Base-by-base conservation (phyloP, 148 eudicot species). In the Spergularia marina region DNA sequence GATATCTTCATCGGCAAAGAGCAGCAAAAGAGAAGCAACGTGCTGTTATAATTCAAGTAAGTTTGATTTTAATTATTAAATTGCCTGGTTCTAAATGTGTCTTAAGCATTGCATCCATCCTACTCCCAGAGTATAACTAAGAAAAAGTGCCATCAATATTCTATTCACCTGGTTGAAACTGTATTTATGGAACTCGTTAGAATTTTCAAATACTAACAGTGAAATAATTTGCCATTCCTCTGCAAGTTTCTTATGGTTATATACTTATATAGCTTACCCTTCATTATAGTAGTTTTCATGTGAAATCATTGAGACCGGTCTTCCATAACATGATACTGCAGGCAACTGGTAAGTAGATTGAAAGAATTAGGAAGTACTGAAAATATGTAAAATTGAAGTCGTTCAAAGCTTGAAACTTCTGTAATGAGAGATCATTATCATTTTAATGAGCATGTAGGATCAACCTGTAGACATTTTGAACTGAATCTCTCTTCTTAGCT, bases 1-100 rank as follows among this genome's bases (percentile, higher is more conserved):
- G 92, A 60, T 85, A 85, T 87, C 74, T 84, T 23, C 84, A 82
- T 53, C 81, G 91, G 80, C 59, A 74, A 69, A 71, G 41, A 52
- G 83, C 82, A 60, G 67, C 65, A 17, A 84, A 72, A 82, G 76
- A 79, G 65, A 80, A 65, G 67, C 80, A 73, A 47, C 76, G 58
- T 60, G 84, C 86, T 47, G 61, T 74, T 59, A 18, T 83, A 53
- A 86, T 93, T 75, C 98, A 92, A 82, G 91, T 88, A 82, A 80
- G 83, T 20, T 59, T 73, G 36, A 58, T 30, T 10, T 47, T 67
- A 30, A 30, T 36, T 14, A 8, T 65, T 15, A 40, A 51, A 12
- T n/a, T 64, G 18, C 0, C 53, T 21, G 30, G 11, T 52, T 25
- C 64, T 56, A 66, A 70, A 39, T 47, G 36, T n/a, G 20, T 20